Evolutionary conservation across 2,329 filamentous ascomycete genomes (phyloP).

Genomic region (Fusarium sp.): DNA sequence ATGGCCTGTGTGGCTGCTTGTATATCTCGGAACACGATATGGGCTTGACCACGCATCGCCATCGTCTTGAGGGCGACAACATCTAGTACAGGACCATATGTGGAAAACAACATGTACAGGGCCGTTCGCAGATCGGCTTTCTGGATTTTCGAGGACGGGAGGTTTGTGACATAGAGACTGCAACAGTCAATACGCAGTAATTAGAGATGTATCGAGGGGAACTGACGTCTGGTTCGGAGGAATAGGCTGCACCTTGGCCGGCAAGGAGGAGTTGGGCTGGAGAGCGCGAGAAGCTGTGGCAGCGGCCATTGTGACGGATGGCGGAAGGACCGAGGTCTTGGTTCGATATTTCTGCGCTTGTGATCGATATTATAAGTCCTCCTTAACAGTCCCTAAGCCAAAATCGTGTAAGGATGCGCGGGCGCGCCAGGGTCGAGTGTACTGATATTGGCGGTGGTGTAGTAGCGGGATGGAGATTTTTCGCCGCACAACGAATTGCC

Average conservation of each 20-base stretch:
- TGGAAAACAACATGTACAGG: conserved; percentile 93
- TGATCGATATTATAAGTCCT: background rate
- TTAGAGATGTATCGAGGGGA: conserved; percentile 12
- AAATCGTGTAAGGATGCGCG: conserved; percentile 12
- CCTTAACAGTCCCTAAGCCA: background rate
- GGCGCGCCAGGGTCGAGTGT: conserved; percentile 21
- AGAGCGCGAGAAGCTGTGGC: conserved; percentile 55
- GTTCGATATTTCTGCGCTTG: background rate
- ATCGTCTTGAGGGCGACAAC: conserved; percentile 88
- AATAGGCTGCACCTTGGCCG: conserved; percentile 64
- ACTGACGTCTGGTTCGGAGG: conserved; percentile 82
- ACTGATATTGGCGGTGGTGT: conserved; percentile 27
- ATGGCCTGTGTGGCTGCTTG: conserved; percentile 95
- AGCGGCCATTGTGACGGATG: conserved; percentile 47
- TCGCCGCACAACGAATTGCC: conserved; percentile 30
- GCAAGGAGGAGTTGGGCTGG: conserved; percentile 56
- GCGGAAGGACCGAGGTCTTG: background rate
- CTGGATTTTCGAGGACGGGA: conserved; percentile 86
- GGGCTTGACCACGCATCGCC: conserved; percentile 96
- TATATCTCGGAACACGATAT: conserved; percentile 89
- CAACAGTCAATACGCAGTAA: conserved; percentile 7
- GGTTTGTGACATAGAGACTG: conserved; percentile 89
- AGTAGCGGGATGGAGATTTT: conserved; percentile 45
- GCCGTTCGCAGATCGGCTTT: conserved; percentile 88
- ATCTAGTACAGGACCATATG: conserved; percentile 92